Evolutionary conservation across 148 eudicot genomes (phyloP).

Genomic region (Amaranthus hypochondriacus): DNA sequence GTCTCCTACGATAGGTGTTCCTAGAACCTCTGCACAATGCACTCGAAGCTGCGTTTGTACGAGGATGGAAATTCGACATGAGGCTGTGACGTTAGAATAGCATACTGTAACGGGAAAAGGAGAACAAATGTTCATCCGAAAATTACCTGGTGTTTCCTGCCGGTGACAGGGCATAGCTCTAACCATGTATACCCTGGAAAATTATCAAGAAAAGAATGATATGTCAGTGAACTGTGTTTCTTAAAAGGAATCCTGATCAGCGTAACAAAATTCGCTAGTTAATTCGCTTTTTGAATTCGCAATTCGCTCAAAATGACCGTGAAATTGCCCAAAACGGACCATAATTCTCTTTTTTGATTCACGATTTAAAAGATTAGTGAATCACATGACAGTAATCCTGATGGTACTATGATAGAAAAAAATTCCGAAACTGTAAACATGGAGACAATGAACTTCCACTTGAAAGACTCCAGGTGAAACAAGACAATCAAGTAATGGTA

Average conservation of each 20-base stretch:
- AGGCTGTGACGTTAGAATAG: not conserved
- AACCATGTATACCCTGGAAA: slow-evolving; percentile 82
- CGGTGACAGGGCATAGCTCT: slow-evolving; percentile 81
- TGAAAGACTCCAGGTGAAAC: no score
- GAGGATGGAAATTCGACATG: not conserved
- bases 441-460: no score
- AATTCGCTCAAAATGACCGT: no score
- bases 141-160: slow-evolving; percentile 94
- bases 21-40: slow-evolving; percentile 90
- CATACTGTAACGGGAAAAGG: not conserved
- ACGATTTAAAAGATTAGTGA: no score
- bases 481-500: no score
- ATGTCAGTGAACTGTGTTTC: not conserved
- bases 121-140: not conserved
- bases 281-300: no score
- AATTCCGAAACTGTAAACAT: no score
- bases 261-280: no score
- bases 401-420: no score
- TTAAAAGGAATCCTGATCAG: not conserved
- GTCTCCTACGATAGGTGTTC: slow-evolving; percentile 96
- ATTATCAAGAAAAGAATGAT: not conserved
- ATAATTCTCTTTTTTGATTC: no score
- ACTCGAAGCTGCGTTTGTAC: slow-evolving; percentile 66
- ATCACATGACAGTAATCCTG: no score
- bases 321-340: no score